Evolutionary conservation across 768 basidiomycete genomes (phyloP), one percentile per base, ranked within the genome.

Genomic region (Calocybe cyanea): DNA sequence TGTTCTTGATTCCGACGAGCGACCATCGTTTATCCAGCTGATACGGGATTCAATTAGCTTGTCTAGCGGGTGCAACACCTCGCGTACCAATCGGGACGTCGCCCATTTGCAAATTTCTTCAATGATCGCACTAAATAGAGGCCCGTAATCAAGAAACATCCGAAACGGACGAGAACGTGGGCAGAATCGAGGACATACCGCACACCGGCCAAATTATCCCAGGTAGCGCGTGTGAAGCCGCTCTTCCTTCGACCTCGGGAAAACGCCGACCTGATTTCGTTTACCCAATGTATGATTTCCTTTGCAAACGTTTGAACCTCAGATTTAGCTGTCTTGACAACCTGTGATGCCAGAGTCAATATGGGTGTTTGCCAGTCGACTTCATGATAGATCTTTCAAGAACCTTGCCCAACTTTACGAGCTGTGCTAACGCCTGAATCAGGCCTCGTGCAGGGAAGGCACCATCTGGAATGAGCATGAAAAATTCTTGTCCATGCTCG

Each of bases 381-480:
- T n/a, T n/a, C n/a, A n/a, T n/a, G n/a, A n/a, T n/a, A n/a, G n/a
- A 24, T 19, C 2, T 6, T 21, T 14, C 19, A n/a, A 17, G 11
- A 23, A 55, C 54, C 31, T 41, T 42, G 7, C 51, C 47, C 7
- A 55, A 43, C 31, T 46, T 50, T 9, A 46, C 37, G 8, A 56
- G 46, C 32, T 48, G 45, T 31, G 44, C 49, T 33, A 56, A 30
- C 10, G 46, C 49, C 38, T 46, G 46, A n/a, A 56, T 15, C 13
- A 56, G 43, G 24, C 55, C 47, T 1, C 52, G 52, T 9, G 46
- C 46, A 39, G 55, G 55, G 18, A 56, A 48, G 11, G 43, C 33
- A 19, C 49, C 43, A 30, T 56, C 55, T 18, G 55, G 52, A 20
- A 53, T 49, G 4, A 53, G 8, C 10, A 48, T 46, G 20, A 56